phyloP scores from a whole-genome alignment of 768 basidiomycete genomes.

The Pholiota molesta region DNA sequence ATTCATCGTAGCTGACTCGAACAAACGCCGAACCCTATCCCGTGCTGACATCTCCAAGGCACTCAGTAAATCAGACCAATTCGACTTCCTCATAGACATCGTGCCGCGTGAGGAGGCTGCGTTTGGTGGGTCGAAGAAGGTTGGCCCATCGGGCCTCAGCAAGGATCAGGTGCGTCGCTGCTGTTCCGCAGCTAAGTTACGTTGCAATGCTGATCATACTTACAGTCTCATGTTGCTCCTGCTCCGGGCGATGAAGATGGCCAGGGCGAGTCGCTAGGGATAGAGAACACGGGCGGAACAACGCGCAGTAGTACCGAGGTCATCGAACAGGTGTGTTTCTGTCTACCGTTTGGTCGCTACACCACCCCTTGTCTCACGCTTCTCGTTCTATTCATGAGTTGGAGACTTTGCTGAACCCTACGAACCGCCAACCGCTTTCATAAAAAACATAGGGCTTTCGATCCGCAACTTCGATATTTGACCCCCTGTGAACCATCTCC shows the following conservation, averaged over 20 bases:
- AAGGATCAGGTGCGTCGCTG: constrained; percentile 11
- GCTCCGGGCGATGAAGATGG: background rate
- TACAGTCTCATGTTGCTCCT: background rate
- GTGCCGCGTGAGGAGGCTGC: constrained; percentile 81
- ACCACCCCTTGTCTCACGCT: background rate
- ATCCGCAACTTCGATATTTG: too few species aligned
- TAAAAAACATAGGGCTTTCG: background rate
- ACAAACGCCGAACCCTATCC: constrained; percentile 94
- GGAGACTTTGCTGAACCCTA: constrained; percentile 6
- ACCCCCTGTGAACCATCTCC: background rate
- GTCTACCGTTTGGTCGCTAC: background rate
- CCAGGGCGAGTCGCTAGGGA: background rate
- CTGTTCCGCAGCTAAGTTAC: too few species aligned
- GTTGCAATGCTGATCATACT: background rate
- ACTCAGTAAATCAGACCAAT: constrained; percentile 90
- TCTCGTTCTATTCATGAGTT: background rate
- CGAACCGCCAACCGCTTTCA: background rate
- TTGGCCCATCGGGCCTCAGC: constrained; percentile 6
- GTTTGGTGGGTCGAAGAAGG: constrained; percentile 23
- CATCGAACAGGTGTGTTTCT: constrained; percentile 8
- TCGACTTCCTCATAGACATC: constrained; percentile 97
- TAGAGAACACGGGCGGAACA: background rate
- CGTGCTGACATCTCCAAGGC: constrained; percentile 94
- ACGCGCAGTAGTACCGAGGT: constrained; percentile 6
- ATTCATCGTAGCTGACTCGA: constrained; percentile 93